Evolutionary conservation across 805 yeast species (phyloP), one percentile per base, ranked within the genome.

Genomic region (Brettanomyces bruxellensis): DNA sequence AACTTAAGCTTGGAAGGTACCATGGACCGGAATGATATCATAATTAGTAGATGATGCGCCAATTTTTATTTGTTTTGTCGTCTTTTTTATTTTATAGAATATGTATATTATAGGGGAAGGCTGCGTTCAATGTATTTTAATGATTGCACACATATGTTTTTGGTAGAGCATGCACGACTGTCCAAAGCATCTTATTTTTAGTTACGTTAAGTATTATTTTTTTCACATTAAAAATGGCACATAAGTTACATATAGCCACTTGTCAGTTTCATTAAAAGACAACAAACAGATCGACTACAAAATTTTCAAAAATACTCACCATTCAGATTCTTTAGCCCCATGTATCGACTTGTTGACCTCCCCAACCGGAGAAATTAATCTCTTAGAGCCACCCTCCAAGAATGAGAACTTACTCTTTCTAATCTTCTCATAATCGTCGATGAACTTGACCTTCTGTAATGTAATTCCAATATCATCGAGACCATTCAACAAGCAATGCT

Each of bases 401-500:
- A 95, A 93, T 8, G 96, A 87, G 65, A 86, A 93, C 63, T 72
- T 81, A 45, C 75, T 81, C 62, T 76, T 81, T 76, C 99, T 86
- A 52, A 69, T 67, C 23, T 69, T 77, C 72, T 93, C 99, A 60
- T 80, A 93, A 56, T 79, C 73, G 45, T 64, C 48, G 56, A 93
- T 93, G 65, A 58, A 79, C 45, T 78, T 78, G 68, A 87, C 96
- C 69, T 89, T 88, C 67, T 89, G 91, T 58, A 93, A 70, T 44
- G 99, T 93, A 60, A 93, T 77, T 39, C 97, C 97, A 67, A 93
- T 93, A 64, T 93, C 99, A 65, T 93, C 99, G 51, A 93, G 80
- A 52, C 99, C 99, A 55, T 93, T 88, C 47, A 91, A 72, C 57
- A 93, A 75, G 64, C 98, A 93, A 67, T 91, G 95, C 69, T 90